Conservation (phyloP, 2,329 filamentous ascomycete genomes). For the Botrytis sinoallii region DNA sequence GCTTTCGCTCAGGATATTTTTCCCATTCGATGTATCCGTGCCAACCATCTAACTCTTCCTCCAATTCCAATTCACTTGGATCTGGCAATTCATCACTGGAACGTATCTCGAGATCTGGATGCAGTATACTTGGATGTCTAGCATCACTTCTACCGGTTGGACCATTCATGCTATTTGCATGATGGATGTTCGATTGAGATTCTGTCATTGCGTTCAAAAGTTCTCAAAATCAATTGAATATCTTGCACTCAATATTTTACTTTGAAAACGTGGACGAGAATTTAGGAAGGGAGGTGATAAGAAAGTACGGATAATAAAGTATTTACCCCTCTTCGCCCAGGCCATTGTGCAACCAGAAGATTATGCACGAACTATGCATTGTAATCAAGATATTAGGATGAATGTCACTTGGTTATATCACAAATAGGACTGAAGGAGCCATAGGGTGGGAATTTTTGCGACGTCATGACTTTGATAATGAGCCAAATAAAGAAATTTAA, state of each 20-base stretch:
- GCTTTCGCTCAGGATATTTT: constrained; percentile 65
- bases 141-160: neutral
- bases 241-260: neutral
- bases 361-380: constrained; percentile 9
- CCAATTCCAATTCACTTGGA: constrained; percentile 11
- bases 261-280: neutral
- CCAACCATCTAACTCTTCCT: constrained; percentile 20
- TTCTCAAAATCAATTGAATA: neutral
- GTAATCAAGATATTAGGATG: neutral
- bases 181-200: neutral
- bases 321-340: neutral
- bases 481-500: neutral
- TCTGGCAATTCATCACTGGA: constrained; percentile 14
- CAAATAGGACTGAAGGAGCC: neutral
- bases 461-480: neutral
- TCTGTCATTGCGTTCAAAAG: neutral
- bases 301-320: neutral
- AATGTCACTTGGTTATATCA: neutral
- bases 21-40: constrained; percentile 64
- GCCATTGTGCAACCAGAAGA: neutral
- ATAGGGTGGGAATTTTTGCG: neutral
- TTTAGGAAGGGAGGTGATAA: neutral
- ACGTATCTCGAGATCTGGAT: constrained; percentile 19
- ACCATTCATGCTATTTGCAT: neutral
- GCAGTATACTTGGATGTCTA: constrained; percentile 16